Evolutionary conservation across 192 early-diverging fungal species (phyloP), one percentile per base, ranked within the genome.

Genomic region (Spizellomyces punctatus): DNA sequence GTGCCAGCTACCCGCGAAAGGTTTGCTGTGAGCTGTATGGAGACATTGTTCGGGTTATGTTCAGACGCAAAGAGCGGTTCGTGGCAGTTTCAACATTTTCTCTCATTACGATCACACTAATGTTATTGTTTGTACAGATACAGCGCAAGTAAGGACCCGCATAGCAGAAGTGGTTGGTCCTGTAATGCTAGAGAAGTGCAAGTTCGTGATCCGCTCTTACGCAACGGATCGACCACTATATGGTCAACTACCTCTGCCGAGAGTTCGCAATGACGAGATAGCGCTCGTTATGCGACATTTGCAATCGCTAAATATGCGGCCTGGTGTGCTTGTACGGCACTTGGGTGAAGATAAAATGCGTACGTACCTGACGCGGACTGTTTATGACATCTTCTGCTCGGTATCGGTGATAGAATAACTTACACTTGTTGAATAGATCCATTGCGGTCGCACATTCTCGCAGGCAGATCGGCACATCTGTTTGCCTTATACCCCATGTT

Each of bases 191-290:
- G 83, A 89, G 19, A 80, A 89, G 43, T 90, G 88, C 61, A 82
- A 82, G 43, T 74, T 76, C 0, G 79, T 91, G 2, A 73, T 93
- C 9, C 70, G 78, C 9, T 80, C 80, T 19, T 93, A 91, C 69
- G 79, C 78, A 17, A 79, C 80, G 16, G 92, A 93, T 76, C 83
- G 87, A 71, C 83, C 83, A 5, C 74, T 90, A 43, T 82, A 87
- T 54, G 90, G 89, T n/a, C 82, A 84, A 43, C 81, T 86, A 49
- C 90, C 92, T 6, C 81, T 92, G 76, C 88, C 92, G 66, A 82
- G 89, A 69, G 80, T 89, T 27, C 78, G 88, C 49, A 85, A 86
- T 57, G 81, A 85, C 62, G 89, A 91, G 73, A 80, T 89, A 10
- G 46, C 81, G 5, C 74, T 82, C 64, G 77, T 89, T 6, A 64